Evolutionary conservation across 768 basidiomycete genomes (phyloP), one percentile per base, ranked within the genome.

Genomic region (Cystobasidium onofrii): DNA sequence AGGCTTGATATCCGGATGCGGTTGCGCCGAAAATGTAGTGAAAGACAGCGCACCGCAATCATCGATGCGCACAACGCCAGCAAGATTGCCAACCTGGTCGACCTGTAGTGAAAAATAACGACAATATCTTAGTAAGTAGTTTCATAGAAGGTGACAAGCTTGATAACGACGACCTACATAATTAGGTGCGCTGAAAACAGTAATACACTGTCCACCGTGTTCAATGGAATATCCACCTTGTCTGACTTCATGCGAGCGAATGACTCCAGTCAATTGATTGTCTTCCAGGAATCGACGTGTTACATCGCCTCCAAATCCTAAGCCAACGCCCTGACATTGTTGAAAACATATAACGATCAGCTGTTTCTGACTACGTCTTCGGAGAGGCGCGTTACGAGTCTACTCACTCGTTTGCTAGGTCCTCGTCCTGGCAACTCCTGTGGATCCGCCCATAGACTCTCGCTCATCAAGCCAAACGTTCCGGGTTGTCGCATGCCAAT

Each of bases 381-480:
- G 15, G 39, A 13, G 6, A 44, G 6, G 41, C 41, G 41, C 7
- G 7, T 9, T 9, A 23, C 55, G n/a, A n/a, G 15, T 61, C 27
- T 17, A 82, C 89, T 64, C 80, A 91, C 91, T 43, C 96, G 88
- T 85, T 98, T 98, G 80, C 91, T 94, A 15, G 96, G 95, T 4
- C 96, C 95, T 31, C 96, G 88, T 29, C 96, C 96, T 13, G 87
- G 87, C 46, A 83, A 78, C 50, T 89, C 88, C 81, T 97, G 96
- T 25, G 96, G 95, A 82, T 98, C 95, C 1, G 93, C 95, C 94
- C 95, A 97, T 18, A 98, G 85, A 33, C 93, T 82, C 89, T 94
- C 80, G 23, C 77, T 50, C 90, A 99, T 97, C 61, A 98, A 82
- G 1, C 95, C 95, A 78, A 93, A 90, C 75, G 91, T 89, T 55